Evolutionary conservation across 108 stramenopile species (phyloP).

Genomic region (Nannochloropsis salina): DNA sequence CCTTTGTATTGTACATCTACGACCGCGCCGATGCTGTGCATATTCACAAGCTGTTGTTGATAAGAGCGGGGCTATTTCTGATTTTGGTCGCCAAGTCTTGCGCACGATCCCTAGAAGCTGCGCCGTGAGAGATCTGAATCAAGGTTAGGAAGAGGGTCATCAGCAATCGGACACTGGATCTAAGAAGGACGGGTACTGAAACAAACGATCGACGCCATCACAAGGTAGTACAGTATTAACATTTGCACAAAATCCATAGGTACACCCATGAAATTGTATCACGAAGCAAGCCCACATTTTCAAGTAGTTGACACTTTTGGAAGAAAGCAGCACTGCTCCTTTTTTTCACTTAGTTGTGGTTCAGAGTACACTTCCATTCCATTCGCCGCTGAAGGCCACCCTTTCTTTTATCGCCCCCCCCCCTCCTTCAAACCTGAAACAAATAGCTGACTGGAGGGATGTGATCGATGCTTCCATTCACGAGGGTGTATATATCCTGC

Average conservation of each 20-base stretch:
- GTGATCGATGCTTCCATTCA: not conserved
- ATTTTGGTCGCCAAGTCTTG: slow-evolving; percentile 9
- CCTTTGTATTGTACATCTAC: no score
- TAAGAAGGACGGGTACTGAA: no score
- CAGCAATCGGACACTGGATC: not conserved
- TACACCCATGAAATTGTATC: no score
- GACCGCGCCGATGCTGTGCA: not conserved
- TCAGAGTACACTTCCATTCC: no score
- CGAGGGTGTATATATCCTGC: not conserved
- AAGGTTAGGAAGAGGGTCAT: not conserved
- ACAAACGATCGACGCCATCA: no score
- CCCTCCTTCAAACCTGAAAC: not conserved
- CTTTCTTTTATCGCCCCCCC: not conserved
- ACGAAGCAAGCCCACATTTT: no score
- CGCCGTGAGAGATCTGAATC: not conserved
- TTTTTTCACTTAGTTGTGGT: no score
- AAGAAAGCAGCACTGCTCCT: no score
- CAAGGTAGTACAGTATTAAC: no score
- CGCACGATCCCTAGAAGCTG: not conserved
- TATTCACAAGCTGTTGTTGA: not conserved
- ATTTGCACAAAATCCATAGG: no score
- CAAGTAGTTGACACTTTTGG: no score
- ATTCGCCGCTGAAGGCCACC: not conserved
- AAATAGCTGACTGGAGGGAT: not conserved
- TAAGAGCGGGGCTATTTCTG: not conserved